Conservation (phyloP, 2,329 filamentous ascomycete genomes). For the Cadophora malorum region DNA sequence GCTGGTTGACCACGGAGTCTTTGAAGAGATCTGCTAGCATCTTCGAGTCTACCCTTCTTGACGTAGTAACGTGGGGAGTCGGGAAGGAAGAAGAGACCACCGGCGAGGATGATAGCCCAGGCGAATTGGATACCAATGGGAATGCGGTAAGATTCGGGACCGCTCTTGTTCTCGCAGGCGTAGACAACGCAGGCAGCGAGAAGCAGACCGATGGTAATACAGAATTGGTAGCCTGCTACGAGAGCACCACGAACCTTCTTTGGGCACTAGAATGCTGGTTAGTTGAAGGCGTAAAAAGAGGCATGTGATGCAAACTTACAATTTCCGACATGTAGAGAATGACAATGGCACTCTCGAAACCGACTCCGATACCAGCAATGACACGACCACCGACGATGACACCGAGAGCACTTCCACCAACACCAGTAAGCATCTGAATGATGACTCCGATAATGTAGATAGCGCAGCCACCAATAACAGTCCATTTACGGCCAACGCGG, state of each 20-base stretch:
- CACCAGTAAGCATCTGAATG: conserved; percentile 65
- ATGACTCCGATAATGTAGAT: conserved; percentile 73
- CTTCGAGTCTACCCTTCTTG: conserved; percentile 73
- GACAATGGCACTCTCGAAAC: conserved; percentile 80
- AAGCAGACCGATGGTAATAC: conserved; percentile 79
- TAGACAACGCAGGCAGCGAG: conserved; percentile 79
- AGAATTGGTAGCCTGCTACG: conserved; percentile 85
- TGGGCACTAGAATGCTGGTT: conserved; percentile 53
- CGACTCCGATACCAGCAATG: conserved; percentile 78
- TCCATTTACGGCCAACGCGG: conserved; percentile 73
- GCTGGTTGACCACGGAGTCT: conserved; percentile 76
- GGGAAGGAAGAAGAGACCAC: conserved; percentile 77
- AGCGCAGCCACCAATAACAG: conserved; percentile 63
- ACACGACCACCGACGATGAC: conserved; percentile 77
- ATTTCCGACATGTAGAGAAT: conserved; percentile 77
- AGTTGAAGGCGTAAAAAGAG: not conserved
- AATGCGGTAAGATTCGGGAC: conserved; percentile 77
- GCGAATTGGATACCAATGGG: conserved; percentile 81
- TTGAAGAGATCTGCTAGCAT: conserved; percentile 67
- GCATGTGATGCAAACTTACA: conserved; percentile 28
- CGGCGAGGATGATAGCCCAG: conserved; percentile 78
- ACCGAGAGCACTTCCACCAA: conserved; percentile 56
- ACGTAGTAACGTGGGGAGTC: conserved; percentile 88
- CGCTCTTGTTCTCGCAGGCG: conserved; percentile 64
- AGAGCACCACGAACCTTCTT: conserved; percentile 79